Conservation (phyloP, 345 rosid species). For the Eucalyptus tenuipes region DNA sequence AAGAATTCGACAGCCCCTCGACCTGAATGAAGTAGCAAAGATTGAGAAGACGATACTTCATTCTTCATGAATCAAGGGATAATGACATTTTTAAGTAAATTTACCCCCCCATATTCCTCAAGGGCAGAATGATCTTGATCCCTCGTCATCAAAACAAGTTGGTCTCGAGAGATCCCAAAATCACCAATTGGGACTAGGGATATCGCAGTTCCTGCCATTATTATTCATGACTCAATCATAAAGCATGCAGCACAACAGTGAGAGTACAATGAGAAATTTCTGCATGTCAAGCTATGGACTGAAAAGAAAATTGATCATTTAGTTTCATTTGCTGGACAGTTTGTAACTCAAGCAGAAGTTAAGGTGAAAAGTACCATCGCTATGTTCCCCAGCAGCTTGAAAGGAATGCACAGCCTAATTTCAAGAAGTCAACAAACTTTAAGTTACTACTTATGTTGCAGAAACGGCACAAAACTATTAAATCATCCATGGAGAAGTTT, state of each 20-base stretch:
- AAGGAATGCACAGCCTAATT: conserved; percentile 85
- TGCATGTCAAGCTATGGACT: neutral
- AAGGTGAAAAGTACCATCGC: conserved; percentile 33
- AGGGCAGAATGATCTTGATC: conserved; percentile 52
- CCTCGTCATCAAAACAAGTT: conserved; percentile 61
- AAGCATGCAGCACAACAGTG: neutral
- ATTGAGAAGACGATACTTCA: neutral
- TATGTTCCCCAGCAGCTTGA: conserved; percentile 47
- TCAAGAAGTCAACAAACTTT: neutral
- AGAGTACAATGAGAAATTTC: neutral
- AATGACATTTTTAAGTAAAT: neutral
- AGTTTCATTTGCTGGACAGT: neutral
- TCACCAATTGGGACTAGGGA: conserved; percentile 31
- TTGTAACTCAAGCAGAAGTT: neutral
- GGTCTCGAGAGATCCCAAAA: conserved; percentile 59
- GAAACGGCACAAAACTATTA: neutral
- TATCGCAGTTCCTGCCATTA: conserved; percentile 18
- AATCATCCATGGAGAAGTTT: neutral
- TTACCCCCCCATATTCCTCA: conserved; percentile 65
- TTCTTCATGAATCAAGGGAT: neutral
- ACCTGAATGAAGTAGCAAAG: conserved; percentile 22
- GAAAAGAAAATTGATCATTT: neutral
- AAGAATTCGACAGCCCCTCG: conserved; percentile 36
- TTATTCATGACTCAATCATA: neutral
- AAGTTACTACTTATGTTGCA: neutral